phyloP scores from a whole-genome alignment of 306 rosid species.

The Acacia crassicarpa region DNA sequence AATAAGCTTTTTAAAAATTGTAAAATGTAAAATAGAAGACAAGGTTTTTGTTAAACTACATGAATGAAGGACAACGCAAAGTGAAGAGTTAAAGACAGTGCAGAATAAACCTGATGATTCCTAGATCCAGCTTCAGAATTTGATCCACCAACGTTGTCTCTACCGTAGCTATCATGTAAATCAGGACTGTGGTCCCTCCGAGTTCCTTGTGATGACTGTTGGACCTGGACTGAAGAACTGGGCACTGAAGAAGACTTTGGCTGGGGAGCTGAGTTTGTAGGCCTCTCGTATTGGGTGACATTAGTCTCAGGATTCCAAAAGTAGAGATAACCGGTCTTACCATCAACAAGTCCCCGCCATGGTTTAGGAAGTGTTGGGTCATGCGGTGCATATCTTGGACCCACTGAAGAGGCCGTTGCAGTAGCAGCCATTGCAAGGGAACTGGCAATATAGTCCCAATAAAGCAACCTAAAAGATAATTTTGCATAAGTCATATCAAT shows the following conservation, averaged over 20 bases:
- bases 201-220: conserved; percentile 63
- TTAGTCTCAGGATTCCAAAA: conserved; percentile 99
- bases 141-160: conserved; percentile 54
- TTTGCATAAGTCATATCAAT: not conserved
- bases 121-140: conserved; percentile 56
- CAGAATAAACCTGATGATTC: conserved; percentile 53
- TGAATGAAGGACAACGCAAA: not conserved
- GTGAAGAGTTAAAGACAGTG: not conserved
- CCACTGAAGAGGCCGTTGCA: conserved; percentile 70
- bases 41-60: not conserved
- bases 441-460: conserved; percentile 36
- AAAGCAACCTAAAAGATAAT: conserved; percentile 13
- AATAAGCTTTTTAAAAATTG: not conserved
- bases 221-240: conserved; percentile 80
- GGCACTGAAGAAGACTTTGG: conserved; percentile 60
- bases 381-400: conserved; percentile 92
- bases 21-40: not conserved
- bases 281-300: conserved; percentile 94
- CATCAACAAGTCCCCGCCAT: conserved; percentile 97
- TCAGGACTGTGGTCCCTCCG: conserved; percentile 50
- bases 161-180: conserved; percentile 63
- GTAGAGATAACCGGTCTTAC: conserved; percentile 96
- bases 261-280: conserved; percentile 47
- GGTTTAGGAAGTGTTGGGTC: conserved; percentile 98
- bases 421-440: conserved; percentile 77